Percentiles rank a stretch among this genome's conserved stretches.
phyloP scores from a whole-genome alignment of 345 rosid species.

The Carallia pectinifolia region DNA sequence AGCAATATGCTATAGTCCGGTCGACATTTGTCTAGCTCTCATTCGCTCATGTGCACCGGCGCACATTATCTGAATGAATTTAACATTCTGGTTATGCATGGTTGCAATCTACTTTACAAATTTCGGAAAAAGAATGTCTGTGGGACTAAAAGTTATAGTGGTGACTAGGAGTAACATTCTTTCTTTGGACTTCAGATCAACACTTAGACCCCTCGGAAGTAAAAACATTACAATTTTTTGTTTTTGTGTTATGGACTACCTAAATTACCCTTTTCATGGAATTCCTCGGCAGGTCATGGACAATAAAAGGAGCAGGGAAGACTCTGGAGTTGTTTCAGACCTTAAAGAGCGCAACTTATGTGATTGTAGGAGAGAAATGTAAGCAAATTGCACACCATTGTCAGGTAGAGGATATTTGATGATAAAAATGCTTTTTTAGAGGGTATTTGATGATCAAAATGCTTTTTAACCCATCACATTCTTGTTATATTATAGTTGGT shows the following conservation, averaged over 20 bases:
- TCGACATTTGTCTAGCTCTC: no score
- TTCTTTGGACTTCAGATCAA: no score
- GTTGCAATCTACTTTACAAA: no score
- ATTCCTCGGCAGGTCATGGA: slow-evolving; percentile 59
- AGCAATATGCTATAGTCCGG: no score
- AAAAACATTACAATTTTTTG: background rate
- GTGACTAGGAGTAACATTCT: no score
- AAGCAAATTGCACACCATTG: slow-evolving; percentile 14
- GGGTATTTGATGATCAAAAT: no score
- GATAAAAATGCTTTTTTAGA: background rate
- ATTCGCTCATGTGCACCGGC: no score
- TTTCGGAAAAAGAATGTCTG: no score
- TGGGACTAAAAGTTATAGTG: no score
- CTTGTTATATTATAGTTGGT: background rate
- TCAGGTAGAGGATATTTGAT: slow-evolving; percentile 6
- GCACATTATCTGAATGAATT: no score
- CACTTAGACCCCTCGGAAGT: no score
- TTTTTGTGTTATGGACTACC: background rate
- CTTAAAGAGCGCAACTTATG: slow-evolving; percentile 53
- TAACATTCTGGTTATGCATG: no score
- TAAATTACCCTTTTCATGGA: slow-evolving; percentile 3
- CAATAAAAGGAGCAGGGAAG: slow-evolving; percentile 61
- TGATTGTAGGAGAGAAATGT: slow-evolving; percentile 25
- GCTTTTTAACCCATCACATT: background rate
- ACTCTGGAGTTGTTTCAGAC: slow-evolving; percentile 63